A percentile compares a stretch with the other conserved stretches of the same genome.
Evolutionary conservation across 2,329 filamentous ascomycete genomes (phyloP).

Genomic region (Colletotrichum sublineola): DNA sequence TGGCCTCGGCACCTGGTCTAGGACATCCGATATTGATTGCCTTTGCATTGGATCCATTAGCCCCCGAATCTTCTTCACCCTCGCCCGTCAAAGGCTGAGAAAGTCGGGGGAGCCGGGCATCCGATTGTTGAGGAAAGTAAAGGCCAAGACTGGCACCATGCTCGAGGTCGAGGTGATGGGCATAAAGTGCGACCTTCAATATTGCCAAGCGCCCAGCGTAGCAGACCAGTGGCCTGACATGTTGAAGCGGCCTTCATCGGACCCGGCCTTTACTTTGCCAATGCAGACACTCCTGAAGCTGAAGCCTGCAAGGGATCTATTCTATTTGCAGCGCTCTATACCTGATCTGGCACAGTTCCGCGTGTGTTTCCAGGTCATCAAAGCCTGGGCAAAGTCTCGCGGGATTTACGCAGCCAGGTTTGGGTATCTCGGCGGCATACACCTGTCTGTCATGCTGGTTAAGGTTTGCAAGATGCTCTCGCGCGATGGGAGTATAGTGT

Average conservation of each 20-base stretch:
- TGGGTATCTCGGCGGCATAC: conserved; percentile 74
- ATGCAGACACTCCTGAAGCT: conserved; percentile 70
- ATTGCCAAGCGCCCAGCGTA: conserved; percentile 63
- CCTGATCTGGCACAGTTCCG: conserved; percentile 71
- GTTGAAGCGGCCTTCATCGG: conserved; percentile 61
- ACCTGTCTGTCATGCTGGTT: conserved; percentile 73
- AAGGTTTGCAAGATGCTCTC: conserved; percentile 70
- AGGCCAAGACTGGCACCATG: conserved; percentile 72
- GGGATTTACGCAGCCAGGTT: conserved; percentile 76
- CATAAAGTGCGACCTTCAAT: conserved; percentile 74
- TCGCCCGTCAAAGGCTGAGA: conserved; percentile 68
- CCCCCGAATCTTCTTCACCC: conserved; percentile 70
- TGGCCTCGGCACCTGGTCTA: conserved; percentile 72
- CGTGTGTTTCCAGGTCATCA: conserved; percentile 70
- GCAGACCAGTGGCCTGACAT: conserved; percentile 59
- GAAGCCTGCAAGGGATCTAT: conserved; percentile 73
- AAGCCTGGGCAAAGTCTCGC: conserved; percentile 71
- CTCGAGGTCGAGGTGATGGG: conserved; percentile 71
- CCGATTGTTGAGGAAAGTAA: conserved; percentile 68
- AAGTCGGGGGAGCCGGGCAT: conserved; percentile 60
- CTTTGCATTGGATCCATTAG: conserved; percentile 74
- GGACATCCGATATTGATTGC: conserved; percentile 73
- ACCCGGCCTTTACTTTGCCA: conserved; percentile 68
- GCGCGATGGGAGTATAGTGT: conserved; percentile 51
- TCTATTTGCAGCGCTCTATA: conserved; percentile 70